phyloP scores from a whole-genome alignment of 2,329 filamentous ascomycete species.

The Pseudocercospora fuligena region DNA sequence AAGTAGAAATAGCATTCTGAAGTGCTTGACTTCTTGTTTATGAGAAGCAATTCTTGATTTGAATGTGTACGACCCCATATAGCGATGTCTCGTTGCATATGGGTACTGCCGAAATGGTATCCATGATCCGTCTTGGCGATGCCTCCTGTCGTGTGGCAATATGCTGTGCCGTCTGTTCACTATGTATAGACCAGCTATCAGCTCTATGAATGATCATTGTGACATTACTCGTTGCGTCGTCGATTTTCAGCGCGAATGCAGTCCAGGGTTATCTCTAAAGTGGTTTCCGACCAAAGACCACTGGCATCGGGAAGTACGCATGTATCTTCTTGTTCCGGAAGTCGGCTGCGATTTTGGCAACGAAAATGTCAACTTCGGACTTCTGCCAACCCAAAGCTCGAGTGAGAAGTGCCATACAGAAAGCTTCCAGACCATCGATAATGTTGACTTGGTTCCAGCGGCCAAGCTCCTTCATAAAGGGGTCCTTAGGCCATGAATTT shows the following conservation, averaged over 20 bases:
- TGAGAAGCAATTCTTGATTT: too few relatives aligned
- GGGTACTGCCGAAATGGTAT: not conserved
- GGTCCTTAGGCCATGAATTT: conserved; percentile 54
- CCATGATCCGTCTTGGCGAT: not conserved
- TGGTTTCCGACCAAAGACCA: conserved; percentile 42
- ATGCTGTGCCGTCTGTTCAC: not conserved
- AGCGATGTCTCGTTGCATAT: not conserved
- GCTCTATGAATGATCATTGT: not conserved
- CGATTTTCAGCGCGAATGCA: conserved; percentile 1
- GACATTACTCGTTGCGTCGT: not conserved
- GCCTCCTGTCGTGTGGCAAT: not conserved
- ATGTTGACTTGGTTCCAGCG: conserved; percentile 51
- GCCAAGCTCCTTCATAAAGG: conserved; percentile 56
- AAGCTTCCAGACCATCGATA: conserved; percentile 49
- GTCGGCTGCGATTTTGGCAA: conserved; percentile 41
- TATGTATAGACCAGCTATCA: not conserved
- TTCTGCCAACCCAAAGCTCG: conserved; percentile 48
- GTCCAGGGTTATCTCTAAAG: conserved; percentile 26
- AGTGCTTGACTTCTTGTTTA: too few relatives aligned
- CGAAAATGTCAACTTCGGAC: conserved; percentile 51
- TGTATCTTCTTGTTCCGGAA: conserved; percentile 43
- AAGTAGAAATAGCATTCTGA: too few relatives aligned
- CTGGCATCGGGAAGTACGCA: conserved; percentile 47
- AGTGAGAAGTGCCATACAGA: conserved; percentile 49
- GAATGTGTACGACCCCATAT: not conserved